Conservation (phyloP, 2,329 filamentous ascomycete genomes). For the Zymoseptoria ardabiliae region DNA sequence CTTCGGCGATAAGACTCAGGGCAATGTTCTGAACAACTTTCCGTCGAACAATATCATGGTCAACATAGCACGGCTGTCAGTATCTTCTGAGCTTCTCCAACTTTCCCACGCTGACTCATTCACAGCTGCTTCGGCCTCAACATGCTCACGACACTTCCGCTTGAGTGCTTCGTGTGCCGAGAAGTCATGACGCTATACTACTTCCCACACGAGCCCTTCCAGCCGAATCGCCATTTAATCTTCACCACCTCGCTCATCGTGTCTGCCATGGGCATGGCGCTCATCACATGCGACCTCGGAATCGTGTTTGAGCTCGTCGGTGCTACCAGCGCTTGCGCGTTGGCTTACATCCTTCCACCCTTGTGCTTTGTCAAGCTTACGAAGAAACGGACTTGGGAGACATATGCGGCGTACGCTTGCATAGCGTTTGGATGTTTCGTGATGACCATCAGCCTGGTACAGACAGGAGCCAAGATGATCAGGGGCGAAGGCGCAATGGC, state of each 20-base stretch:
- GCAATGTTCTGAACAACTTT: constrained; percentile 98
- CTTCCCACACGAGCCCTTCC: constrained; percentile 65
- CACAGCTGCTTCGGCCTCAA: constrained; percentile 82
- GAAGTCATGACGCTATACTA: constrained; percentile 92
- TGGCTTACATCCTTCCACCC: constrained; percentile 92
- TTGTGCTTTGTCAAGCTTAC: constrained; percentile 93
- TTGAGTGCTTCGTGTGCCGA: constrained; percentile 95
- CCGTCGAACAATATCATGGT: constrained; percentile 84
- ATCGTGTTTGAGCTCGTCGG: constrained; percentile 94
- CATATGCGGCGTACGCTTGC: constrained; percentile 59
- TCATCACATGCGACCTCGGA: constrained; percentile 88
- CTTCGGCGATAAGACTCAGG: constrained; percentile 84
- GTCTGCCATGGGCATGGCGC: constrained; percentile 64
- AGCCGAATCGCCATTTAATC: constrained; percentile 75
- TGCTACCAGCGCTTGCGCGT: constrained; percentile 83
- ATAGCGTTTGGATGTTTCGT: constrained; percentile 73
- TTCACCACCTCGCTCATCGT: constrained; percentile 79
- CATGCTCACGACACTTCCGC: constrained; percentile 93
- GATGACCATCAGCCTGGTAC: constrained; percentile 71
- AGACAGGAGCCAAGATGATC: constrained; percentile 62
- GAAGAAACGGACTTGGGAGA: constrained; percentile 50
- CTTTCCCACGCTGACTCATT: background rate
- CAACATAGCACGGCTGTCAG: constrained; percentile 76
- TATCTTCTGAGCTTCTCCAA: background rate
- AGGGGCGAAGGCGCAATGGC: constrained; percentile 20